Conservation (phyloP, 805 yeast species). For the Torulaspora indica region DNA sequence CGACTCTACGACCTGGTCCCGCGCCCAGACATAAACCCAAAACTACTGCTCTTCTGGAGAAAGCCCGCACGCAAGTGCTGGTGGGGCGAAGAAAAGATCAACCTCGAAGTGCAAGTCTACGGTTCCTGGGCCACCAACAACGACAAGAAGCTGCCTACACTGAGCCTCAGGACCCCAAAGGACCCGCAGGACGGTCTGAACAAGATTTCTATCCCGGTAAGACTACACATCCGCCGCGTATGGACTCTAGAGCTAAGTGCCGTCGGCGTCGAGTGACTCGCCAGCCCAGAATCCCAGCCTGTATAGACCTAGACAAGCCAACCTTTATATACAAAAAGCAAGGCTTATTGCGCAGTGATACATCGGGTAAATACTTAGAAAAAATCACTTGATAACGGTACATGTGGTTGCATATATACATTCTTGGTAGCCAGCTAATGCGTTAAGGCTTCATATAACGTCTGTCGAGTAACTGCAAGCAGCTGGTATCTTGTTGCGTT, state of each 20-base stretch:
- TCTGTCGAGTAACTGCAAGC: too few species aligned
- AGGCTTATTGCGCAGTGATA: background rate
- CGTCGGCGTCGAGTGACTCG: slow-evolving; percentile 66
- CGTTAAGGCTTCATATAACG: too few species aligned
- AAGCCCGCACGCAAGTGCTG: slow-evolving; percentile 98
- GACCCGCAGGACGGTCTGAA: slow-evolving; percentile 11
- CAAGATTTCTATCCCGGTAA: slow-evolving; percentile 42
- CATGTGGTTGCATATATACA: background rate
- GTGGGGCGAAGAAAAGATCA: slow-evolving; percentile 75
- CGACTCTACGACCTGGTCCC: slow-evolving; percentile 34
- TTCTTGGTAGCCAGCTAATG: background rate
- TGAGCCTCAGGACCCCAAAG: slow-evolving; percentile 9
- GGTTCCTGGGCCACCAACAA: slow-evolving; percentile 21
- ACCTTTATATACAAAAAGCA: slow-evolving; percentile 3
- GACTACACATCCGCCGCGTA: slow-evolving; percentile 83
- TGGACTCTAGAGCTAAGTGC: slow-evolving; percentile 95
- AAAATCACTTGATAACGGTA: slow-evolving; percentile 1
- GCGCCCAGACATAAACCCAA: slow-evolving; percentile 43
- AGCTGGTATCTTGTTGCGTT: background rate
- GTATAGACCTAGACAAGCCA: background rate
- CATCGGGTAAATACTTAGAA: background rate
- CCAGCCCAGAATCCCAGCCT: background rate
- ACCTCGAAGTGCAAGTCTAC: slow-evolving; percentile 37
- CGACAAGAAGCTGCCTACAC: slow-evolving; percentile 1
- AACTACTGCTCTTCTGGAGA: slow-evolving; percentile 87